A percentile compares a stretch with the other conserved stretches of the same genome.
These are phyloP conservation scores for Leishmania gerbilli DNA, from an alignment of 208 protist species.

Conservation along the genomic window DNA sequence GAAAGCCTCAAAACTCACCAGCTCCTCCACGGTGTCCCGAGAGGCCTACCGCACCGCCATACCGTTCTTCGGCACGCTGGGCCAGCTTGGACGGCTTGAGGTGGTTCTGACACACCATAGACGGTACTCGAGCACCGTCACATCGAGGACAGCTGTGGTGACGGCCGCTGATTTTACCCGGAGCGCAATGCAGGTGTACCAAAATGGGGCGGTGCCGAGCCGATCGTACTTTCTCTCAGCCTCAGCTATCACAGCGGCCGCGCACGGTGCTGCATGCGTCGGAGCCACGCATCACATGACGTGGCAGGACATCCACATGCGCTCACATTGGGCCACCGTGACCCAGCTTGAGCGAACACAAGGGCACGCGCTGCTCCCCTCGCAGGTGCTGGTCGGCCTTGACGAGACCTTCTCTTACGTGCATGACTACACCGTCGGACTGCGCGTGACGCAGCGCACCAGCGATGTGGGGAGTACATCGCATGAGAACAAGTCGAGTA, in stretches of 20 bases:
- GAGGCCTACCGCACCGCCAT: conserved; percentile 33
- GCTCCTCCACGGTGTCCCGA: neutral
- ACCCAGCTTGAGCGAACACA: conserved; percentile 43
- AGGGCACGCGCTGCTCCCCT: conserved; percentile 37
- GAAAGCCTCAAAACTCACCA: neutral
- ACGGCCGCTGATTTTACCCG: neutral
- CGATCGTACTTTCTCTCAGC: conserved; percentile 53
- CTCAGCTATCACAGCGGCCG: conserved; percentile 36
- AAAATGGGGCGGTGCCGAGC: conserved; percentile 28
- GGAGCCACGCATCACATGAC: conserved; percentile 56
- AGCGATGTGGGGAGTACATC: neutral
- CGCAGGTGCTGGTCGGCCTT: conserved; percentile 57
- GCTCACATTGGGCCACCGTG: conserved; percentile 34
- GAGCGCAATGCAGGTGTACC: conserved; percentile 26
- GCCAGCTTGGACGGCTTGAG: conserved; percentile 37
- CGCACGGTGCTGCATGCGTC: conserved; percentile 38
- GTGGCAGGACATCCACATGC: conserved; percentile 71
- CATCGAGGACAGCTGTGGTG: neutral
- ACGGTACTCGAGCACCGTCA: conserved; percentile 27
- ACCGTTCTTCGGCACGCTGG: conserved; percentile 55
- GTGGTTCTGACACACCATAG: conserved; percentile 25
- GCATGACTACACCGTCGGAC: conserved; percentile 59
- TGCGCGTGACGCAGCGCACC: conserved; percentile 2
- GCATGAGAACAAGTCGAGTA: neutral
- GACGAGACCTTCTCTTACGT: conserved; percentile 77